Conservation (phyloP, 2,329 filamentous ascomycete species). For the Aureobasidium pullulans region DNA sequence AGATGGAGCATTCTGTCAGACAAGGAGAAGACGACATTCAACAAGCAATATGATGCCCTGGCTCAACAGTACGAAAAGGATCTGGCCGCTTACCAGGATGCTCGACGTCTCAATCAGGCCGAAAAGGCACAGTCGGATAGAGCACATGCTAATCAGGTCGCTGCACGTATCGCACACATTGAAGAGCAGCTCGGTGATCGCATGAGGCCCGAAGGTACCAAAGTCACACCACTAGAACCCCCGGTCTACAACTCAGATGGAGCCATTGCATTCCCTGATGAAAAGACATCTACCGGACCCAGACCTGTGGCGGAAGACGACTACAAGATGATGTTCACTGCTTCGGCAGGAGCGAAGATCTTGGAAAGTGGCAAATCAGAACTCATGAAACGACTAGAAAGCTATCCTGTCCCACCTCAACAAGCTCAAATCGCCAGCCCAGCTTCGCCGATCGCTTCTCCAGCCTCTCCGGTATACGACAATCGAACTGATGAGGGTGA, state of each 20-base stretch:
- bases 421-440: slow-evolving; percentile 16
- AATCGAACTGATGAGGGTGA: slow-evolving; percentile 13
- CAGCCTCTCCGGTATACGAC: slow-evolving; percentile 14
- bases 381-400: slow-evolving; percentile 43
- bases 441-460: slow-evolving; percentile 26
- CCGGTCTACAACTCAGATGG: slow-evolving; percentile 22
- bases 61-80: slow-evolving; percentile 13
- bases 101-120: slow-evolving; percentile 3
- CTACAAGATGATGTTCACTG: slow-evolving; percentile 43
- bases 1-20: slow-evolving; percentile 12
- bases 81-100: slow-evolving; percentile 12
- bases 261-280: slow-evolving; percentile 17
- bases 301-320: slow-evolving; percentile 32
- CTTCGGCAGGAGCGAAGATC: slow-evolving; percentile 41
- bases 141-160: slow-evolving; percentile 8
- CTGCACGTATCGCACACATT: slow-evolving; percentile 21
- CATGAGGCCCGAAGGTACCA: slow-evolving; percentile 20
- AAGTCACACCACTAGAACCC: slow-evolving; percentile 20
- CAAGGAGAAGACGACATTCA: slow-evolving; percentile 4
- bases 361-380: slow-evolving; percentile 44
- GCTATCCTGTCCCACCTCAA: slow-evolving; percentile 25
- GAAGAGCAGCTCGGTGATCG: slow-evolving; percentile 25
- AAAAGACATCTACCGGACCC: slow-evolving; percentile 13
- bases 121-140: slow-evolving; percentile 10
- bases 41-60: slow-evolving; percentile 10